phyloP scores from a whole-genome alignment of 768 basidiomycete genomes.

The Pilatotrama ljubarskyi region DNA sequence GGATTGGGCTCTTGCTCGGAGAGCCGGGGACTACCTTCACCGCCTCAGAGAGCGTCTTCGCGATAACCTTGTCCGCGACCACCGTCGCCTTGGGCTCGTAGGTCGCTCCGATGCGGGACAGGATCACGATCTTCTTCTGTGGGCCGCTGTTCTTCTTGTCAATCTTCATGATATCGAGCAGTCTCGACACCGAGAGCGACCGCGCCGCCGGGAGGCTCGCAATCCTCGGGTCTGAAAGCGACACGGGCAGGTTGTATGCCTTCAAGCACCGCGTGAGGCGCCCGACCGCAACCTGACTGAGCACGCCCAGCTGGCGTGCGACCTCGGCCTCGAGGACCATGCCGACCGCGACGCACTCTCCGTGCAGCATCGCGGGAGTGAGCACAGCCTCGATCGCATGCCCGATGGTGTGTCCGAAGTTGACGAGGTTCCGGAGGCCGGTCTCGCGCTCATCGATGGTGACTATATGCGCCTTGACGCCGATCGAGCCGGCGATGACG shows the following conservation, averaged over 20 bases:
- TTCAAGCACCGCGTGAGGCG: constrained; percentile 85
- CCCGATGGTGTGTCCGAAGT: constrained; percentile 98
- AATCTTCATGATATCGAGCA: constrained; percentile 86
- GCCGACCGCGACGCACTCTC: constrained; percentile 93
- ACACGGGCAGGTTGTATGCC: constrained; percentile 87
- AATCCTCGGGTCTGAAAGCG: constrained; percentile 78
- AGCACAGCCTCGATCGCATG: constrained; percentile 98
- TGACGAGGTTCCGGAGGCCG: constrained; percentile 95
- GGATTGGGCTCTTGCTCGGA: constrained; percentile 50
- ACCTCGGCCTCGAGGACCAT: constrained; percentile 98
- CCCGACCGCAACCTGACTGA: constrained; percentile 91
- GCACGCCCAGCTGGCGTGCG: constrained; percentile 81
- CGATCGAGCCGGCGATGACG: constrained; percentile 90
- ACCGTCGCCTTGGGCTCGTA: constrained; percentile 89
- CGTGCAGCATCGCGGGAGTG: constrained; percentile 91
- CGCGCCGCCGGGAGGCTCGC: constrained; percentile 67
- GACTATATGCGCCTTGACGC: constrained; percentile 96
- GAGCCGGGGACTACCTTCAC: constrained; percentile 70
- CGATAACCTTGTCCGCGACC: constrained; percentile 79
- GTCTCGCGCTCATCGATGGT: constrained; percentile 97
- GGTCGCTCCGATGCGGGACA: constrained; percentile 88
- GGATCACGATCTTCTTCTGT: constrained; percentile 91
- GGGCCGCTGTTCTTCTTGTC: constrained; percentile 95
- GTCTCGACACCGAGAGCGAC: constrained; percentile 71
- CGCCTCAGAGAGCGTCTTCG: constrained; percentile 78